These are phyloP conservation scores for Hondaea fermentalgiana DNA, from an alignment of 108 stramenopile genomes.

Conservation along the genomic window DNA sequence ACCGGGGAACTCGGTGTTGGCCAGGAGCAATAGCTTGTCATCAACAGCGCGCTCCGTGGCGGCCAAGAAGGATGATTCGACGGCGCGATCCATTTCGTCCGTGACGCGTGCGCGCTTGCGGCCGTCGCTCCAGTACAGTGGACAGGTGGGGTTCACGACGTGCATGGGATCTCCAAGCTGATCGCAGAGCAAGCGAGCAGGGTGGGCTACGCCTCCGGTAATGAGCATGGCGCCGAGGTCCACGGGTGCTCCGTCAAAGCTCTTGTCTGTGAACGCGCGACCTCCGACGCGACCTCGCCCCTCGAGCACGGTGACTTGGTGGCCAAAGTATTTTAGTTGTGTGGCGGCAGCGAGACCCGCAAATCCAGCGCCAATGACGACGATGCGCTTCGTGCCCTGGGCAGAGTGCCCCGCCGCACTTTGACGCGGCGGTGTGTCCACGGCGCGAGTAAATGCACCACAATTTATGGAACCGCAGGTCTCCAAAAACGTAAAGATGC, in stretches of 20 bases:
- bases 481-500: not conserved
- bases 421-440: not conserved
- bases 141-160: not conserved
- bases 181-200: not conserved
- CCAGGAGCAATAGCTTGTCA: not conserved
- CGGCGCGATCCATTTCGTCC: not conserved
- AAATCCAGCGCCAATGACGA: slow-evolving; percentile 8
- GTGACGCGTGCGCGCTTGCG: not conserved
- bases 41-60: not conserved
- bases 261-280: not conserved
- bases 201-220: not conserved
- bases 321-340: not conserved
- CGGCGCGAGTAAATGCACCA: not conserved
- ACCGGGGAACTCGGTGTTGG: not conserved
- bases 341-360: not conserved
- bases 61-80: not conserved
- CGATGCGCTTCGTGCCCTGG: not conserved
- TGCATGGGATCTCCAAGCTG: not conserved
- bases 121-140: slow-evolving; percentile 1
- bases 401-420: not conserved
- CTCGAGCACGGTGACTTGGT: not conserved
- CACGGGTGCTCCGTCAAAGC: not conserved
- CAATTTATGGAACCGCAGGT: not conserved
- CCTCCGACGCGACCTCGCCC: not conserved
- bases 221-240: slow-evolving; percentile 14